Base-by-base conservation (phyloP, 192 early-diverging fungal species). In the Diversispora epigaea region DNA sequence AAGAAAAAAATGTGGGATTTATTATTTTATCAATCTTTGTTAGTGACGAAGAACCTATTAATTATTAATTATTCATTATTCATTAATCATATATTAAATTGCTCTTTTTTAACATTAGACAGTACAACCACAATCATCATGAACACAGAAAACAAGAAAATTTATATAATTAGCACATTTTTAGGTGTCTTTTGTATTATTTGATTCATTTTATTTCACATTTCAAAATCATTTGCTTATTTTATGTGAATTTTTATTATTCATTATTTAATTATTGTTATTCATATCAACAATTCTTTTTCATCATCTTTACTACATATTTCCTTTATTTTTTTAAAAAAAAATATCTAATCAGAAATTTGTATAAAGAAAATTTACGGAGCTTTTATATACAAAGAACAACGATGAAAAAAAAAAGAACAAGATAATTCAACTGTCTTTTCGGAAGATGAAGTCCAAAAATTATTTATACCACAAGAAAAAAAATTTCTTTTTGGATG, bases 261-360 rank as follows among this genome's bases (percentile, higher is more conserved):
- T 58, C 12, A 58, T 17, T 44, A 2, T 64, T 32, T 64, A 7
- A 7, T 63, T 22, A 40, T 63, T 17, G n/a, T 25, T 40, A 64
- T 41, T 40, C 39, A 40, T 7, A 41, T 32, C 62, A 64, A n/a
- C 60, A 61, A 7, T 63, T 43, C 14, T 14, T 15, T 4, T 41
- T 63, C n/a, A 64, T 64, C 62, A 64, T 40, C 8, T 25, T 60
- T 21, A 60, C 57, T 40, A 41, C 39, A 41, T 17, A 41, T 62
- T 40, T 63, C 39, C 25, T 43, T 40, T 64, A 64, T 43, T 15
- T 41, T 17, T 64, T 64, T 64, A 43, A 43, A 41, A 64, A 43
- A 43, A 41, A 64, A 43, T 64, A 64, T 64, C 62, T 64, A 64
- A 64, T 64, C 25, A 32, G 3, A 63, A 40, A 64, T 64, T 63